Evolutionary conservation across 2,329 filamentous ascomycete genomes (phyloP).

Genomic region (Grosmannia penicillata): DNA sequence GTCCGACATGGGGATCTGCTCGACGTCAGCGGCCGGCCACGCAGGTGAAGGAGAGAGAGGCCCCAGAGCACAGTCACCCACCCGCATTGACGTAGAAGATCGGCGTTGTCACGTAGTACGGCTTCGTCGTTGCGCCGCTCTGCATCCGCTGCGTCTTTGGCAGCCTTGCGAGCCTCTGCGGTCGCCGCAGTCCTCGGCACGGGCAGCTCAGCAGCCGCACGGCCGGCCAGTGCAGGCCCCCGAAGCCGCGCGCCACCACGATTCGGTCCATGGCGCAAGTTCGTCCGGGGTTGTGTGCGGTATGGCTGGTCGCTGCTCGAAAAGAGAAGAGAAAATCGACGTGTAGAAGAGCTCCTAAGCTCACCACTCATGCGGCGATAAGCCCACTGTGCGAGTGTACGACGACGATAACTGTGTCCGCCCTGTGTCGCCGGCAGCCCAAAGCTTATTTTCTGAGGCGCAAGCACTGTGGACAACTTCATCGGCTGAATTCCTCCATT

Average conservation of each 20-base stretch:
- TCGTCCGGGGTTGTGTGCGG: too few species aligned
- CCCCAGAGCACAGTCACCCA: conserved; percentile 21
- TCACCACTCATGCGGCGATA: too few species aligned
- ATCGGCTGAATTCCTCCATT: too few species aligned
- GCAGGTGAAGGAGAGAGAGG: not conserved
- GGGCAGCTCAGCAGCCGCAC: not conserved
- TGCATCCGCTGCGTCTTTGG: not conserved
- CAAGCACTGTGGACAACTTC: too few species aligned
- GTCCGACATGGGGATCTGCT: conserved; percentile 79
- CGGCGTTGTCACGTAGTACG: conserved; percentile 88
- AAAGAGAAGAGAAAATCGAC: too few species aligned
- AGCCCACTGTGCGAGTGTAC: too few species aligned
- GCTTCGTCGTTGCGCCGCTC: conserved; percentile 37
- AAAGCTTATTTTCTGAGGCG: too few species aligned
- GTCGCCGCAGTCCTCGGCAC: not conserved
- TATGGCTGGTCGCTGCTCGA: too few species aligned
- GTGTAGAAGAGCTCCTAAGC: too few species aligned
- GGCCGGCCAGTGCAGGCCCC: not conserved
- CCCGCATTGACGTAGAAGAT: conserved; percentile 99
- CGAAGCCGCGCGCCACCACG: not conserved
- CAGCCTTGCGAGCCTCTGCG: too few species aligned
- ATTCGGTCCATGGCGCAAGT: conserved; percentile 1
- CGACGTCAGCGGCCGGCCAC: not conserved
- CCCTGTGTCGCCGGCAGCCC: too few species aligned
- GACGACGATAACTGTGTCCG: too few species aligned